These are phyloP conservation scores for Phytophthora cryptogea DNA, from an alignment of 352 stramenopile genomes.

Conservation along the genomic window DNA sequence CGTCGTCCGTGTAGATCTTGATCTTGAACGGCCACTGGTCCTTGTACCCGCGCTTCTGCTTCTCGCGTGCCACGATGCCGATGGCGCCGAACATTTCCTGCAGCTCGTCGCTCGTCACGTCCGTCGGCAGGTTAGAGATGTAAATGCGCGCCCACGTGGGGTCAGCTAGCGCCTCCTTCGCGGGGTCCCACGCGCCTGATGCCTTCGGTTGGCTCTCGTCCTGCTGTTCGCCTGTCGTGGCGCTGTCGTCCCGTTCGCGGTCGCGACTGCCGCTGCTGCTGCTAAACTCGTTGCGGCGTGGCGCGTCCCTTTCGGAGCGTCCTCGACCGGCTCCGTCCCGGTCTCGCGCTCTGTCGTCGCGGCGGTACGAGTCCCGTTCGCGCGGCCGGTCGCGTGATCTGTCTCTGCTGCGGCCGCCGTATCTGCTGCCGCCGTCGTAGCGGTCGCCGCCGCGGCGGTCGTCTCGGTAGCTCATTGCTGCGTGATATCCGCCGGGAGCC, in stretches of 20 bases:
- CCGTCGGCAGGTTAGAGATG: constrained; percentile 81
- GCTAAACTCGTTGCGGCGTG: constrained; percentile 35
- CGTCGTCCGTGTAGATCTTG: constrained; percentile 86
- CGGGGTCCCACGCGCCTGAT: constrained; percentile 65
- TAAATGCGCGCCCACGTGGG: constrained; percentile 87
- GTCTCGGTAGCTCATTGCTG: constrained; percentile 35
- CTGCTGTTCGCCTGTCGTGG: constrained; percentile 8
- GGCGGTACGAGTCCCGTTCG: constrained; percentile 44
- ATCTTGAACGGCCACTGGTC: constrained; percentile 92
- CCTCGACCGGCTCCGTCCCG: constrained; percentile 18
- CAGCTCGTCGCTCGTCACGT: constrained; percentile 79
- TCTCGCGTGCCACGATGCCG: constrained; percentile 80
- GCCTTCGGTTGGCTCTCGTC: constrained; percentile 38
- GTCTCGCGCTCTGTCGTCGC: constrained; percentile 37
- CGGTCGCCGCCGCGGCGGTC: constrained; percentile 32
- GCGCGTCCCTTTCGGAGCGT: constrained; percentile 38
- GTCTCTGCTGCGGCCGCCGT: constrained; percentile 33
- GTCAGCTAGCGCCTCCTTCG: constrained; percentile 81
- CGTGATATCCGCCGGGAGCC: constrained; percentile 7
- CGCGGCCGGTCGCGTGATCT: constrained; percentile 29
- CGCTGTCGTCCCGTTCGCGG: constrained; percentile 37
- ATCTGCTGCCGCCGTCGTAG: constrained; percentile 32
- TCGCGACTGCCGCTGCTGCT: constrained; percentile 34
- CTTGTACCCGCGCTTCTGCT: constrained; percentile 88
- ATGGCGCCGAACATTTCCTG: constrained; percentile 88